Conservation (phyloP, 495 filamentous ascomycete species). For the Hypoxylon lienhwacheense region DNA sequence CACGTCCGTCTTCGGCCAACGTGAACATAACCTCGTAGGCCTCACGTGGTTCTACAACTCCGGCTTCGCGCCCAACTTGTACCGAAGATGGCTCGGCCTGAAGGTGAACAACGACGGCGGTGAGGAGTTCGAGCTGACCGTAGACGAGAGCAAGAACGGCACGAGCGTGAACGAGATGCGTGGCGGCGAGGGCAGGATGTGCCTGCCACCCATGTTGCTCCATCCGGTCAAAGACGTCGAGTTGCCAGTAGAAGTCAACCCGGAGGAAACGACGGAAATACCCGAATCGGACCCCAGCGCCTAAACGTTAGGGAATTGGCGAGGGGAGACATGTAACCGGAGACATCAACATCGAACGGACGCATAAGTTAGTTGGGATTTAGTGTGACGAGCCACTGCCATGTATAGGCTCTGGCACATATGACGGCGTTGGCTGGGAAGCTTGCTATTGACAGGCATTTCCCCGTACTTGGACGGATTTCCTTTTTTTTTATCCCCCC, state of each 20-base stretch:
- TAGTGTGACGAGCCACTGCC: constrained; percentile 10
- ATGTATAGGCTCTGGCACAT: constrained; percentile 26
- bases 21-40: constrained; percentile 87
- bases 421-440: constrained; percentile 31
- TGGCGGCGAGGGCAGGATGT: constrained; percentile 81
- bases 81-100: constrained; percentile 83
- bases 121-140: constrained; percentile 72
- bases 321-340: neutral
- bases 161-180: constrained; percentile 51
- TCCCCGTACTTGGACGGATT: neutral
- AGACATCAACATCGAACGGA: neutral
- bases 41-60: constrained; percentile 96
- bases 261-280: constrained; percentile 36
- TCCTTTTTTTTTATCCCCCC: no score
- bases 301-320: no score
- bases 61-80: constrained; percentile 79
- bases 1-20: constrained; percentile 76
- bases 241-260: constrained; percentile 65
- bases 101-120: constrained; percentile 84
- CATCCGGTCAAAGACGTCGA: constrained; percentile 91
- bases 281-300: constrained; percentile 45
- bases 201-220: constrained; percentile 85
- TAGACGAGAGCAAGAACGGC: constrained; percentile 54
- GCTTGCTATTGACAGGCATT: constrained; percentile 4
- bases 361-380: constrained; percentile 17